Base-by-base conservation (phyloP, 2,329 filamentous ascomycete genomes). In the Xylaria digitata region DNA sequence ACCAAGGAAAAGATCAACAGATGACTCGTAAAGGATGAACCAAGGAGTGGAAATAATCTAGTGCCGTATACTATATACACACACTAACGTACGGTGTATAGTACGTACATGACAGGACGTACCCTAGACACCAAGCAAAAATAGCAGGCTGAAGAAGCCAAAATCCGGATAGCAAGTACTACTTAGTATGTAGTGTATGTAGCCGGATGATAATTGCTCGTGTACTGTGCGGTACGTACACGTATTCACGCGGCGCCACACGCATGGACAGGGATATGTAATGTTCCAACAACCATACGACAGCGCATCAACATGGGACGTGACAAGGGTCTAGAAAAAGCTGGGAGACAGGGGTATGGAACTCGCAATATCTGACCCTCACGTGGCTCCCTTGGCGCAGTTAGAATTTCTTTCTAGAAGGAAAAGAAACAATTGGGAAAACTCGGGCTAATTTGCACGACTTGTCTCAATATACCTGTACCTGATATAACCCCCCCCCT, bases 361-460 rank as follows among this genome's bases (percentile, higher is more conserved):
- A 67, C 61, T 61, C 61, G 70, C 60, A 64, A 65, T 72, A 71
- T 70, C 71, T 72, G 70, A 75, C 73, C 70, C 74, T 76, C 73
- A 69, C 73, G 72, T 76, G 72, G 72, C 69, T 68, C 65, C 66
- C 73, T 61, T 55, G 65, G 65, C 58, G 21, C 26, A 26, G 26
- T 5, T 34, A 56, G 60, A 67, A 62, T 58, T 64, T 62, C 45
- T 49, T 70, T 69, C 66, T 67, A 69, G 66, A 70, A 69, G 57
- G 53, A 65, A 65, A 62, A 54, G 57, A 66, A 64, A 60, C 42
- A 45, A 34, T 7, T 1, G 17, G 21, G 53, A 42, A 37, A 48
- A 45, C 11, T 5, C 23, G 64, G 67, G 58, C 61, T 61, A 70
- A 70, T 68, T 68, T 65, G 53, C 48, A 43, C 23, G 5, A 46